A percentile compares a stretch with the other conserved stretches of the same genome.
Evolutionary conservation across 2,329 filamentous ascomycete genomes (phyloP).

Genomic region (Trichophyton mentagrophytes): DNA sequence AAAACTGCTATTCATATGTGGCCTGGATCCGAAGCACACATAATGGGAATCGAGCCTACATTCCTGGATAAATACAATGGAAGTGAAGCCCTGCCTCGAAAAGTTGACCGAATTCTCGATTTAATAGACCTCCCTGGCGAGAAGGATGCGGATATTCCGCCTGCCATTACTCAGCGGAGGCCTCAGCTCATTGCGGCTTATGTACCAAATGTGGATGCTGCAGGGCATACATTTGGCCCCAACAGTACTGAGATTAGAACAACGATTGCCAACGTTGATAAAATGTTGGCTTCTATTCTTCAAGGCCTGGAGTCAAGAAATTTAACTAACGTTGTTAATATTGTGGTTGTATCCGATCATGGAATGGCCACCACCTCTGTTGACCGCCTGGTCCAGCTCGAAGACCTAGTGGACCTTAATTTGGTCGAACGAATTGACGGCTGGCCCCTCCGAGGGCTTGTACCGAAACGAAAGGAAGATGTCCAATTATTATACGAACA

Average conservation of each 20-base stretch:
- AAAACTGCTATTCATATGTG: constrained; percentile 90
- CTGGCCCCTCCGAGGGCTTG: constrained; percentile 83
- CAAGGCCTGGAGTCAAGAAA: constrained; percentile 66
- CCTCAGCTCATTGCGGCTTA: constrained; percentile 91
- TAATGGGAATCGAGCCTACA: constrained; percentile 59
- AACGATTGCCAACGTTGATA: constrained; percentile 69
- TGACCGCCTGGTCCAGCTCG: constrained; percentile 69
- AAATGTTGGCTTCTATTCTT: constrained; percentile 67
- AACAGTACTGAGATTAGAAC: constrained; percentile 82
- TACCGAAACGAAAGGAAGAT: constrained; percentile 58
- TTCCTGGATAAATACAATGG: constrained; percentile 78
- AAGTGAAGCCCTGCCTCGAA: constrained; percentile 58
- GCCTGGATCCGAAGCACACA: constrained; percentile 87
- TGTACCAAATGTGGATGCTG: constrained; percentile 78
- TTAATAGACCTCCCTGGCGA: constrained; percentile 71
- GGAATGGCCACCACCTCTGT: constrained; percentile 92
- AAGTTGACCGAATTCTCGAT: constrained; percentile 67
- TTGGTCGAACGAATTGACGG: constrained; percentile 78
- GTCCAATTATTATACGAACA: constrained; percentile 54
- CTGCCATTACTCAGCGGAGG: constrained; percentile 43
- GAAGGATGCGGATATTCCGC: constrained; percentile 36
- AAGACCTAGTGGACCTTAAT: constrained; percentile 68
- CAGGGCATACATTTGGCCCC: constrained; percentile 79
- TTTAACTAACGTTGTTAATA: constrained; percentile 76
- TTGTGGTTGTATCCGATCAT: constrained; percentile 93